A percentile compares a stretch with the other conserved stretches of the same genome.
Evolutionary conservation across 257 asterid genomes (phyloP).

Genomic region (Ilex aquifolium): DNA sequence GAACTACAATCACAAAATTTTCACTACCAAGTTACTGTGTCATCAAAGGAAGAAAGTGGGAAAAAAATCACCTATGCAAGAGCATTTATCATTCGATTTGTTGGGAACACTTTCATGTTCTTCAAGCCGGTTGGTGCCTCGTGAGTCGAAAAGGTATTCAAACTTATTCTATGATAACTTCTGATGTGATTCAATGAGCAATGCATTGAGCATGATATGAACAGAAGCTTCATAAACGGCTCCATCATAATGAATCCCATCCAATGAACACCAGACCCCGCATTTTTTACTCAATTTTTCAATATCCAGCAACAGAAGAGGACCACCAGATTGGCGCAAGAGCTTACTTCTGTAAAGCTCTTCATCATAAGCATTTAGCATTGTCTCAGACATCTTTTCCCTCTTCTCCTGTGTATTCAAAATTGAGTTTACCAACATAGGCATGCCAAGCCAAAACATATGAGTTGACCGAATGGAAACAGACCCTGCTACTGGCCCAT

Average conservation of each 20-base stretch:
- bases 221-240: slow-evolving; percentile 70
- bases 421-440: slow-evolving; percentile 61
- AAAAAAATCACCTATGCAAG: too few species aligned
- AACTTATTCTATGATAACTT: slow-evolving; percentile 25
- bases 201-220: slow-evolving; percentile 78
- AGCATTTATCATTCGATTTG: too few species aligned
- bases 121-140: too few species aligned
- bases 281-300: slow-evolving; percentile 54
- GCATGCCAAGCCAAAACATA: slow-evolving; percentile 93
- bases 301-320: slow-evolving; percentile 62
- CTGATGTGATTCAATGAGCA: slow-evolving; percentile 88
- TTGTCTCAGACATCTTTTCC: slow-evolving; percentile 51
- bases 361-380: slow-evolving; percentile 43
- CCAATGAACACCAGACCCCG: slow-evolving; percentile 65
- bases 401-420: slow-evolving; percentile 72
- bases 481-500: slow-evolving; percentile 25
- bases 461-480: slow-evolving; percentile 41
- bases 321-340: slow-evolving; percentile 60
- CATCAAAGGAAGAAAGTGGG: too few species aligned
- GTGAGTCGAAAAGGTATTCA: too few species aligned
- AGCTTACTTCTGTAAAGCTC: slow-evolving; percentile 53
- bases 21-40: too few species aligned
- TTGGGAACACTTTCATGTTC: too few species aligned
- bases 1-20: too few species aligned
- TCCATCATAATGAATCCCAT: slow-evolving; percentile 80